Percentiles rank a stretch among this genome's conserved stretches.
Conservation (phyloP, 768 basidiomycete genomes). For the Melanogaster broomeanus region DNA sequence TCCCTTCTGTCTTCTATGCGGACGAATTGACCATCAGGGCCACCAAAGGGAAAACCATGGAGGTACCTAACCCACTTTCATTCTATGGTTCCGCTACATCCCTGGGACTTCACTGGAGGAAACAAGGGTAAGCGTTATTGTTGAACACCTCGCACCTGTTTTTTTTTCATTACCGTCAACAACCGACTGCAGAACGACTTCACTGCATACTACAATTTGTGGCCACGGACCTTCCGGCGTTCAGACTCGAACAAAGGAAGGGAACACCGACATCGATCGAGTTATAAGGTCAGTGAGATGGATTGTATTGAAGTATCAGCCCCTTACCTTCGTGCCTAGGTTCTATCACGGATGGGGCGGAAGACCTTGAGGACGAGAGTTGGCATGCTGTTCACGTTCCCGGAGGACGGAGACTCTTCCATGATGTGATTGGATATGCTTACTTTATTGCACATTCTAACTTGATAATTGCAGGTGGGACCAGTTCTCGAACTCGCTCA, state of each 20-base stretch:
- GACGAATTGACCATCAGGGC: constrained; percentile 12
- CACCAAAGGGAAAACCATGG: constrained; percentile 2
- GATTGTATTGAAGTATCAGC: not conserved
- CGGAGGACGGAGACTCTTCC: constrained; percentile 11
- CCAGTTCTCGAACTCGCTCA: constrained; percentile 26
- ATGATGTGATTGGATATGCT: constrained; percentile 6
- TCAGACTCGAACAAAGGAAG: too few species aligned
- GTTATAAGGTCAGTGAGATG: constrained; percentile 16
- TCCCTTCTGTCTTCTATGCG: constrained; percentile 20
- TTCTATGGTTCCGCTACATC: constrained; percentile 14
- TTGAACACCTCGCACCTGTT: not conserved
- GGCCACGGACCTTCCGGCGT: constrained; percentile 21
- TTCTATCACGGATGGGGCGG: constrained; percentile 15
- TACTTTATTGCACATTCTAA: not conserved
- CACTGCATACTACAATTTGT: constrained; percentile 18
- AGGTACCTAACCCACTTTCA: constrained; percentile 19
- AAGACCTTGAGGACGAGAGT: constrained; percentile 9
- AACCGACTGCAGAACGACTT: constrained; percentile 3
- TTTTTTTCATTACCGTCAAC: not conserved
- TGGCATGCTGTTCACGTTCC: constrained; percentile 22
- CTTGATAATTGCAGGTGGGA: constrained; percentile 20
- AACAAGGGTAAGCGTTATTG: constrained; percentile 3
- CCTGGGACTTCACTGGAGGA: constrained; percentile 22
- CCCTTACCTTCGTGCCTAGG: constrained; percentile 7
- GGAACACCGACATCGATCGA: not conserved